Evolutionary conservation across 2,329 filamentous ascomycete species (phyloP).

Genomic region (Cercospora sojina): DNA sequence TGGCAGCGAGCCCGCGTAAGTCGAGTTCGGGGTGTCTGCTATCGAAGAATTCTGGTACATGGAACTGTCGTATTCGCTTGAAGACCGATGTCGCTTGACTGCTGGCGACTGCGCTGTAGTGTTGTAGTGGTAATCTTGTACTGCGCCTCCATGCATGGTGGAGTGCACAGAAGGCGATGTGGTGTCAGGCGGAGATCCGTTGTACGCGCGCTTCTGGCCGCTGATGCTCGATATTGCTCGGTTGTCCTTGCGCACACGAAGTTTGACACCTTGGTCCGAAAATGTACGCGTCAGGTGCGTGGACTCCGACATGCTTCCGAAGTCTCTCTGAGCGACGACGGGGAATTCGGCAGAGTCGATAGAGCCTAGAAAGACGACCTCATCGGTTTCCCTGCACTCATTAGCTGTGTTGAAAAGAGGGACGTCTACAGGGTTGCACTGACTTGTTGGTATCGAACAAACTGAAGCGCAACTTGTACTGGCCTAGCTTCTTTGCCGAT

Average conservation of each 20-base stretch:
- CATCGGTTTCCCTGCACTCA: slow-evolving; percentile 33
- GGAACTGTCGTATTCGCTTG: slow-evolving; percentile 30
- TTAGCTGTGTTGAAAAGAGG: not conserved
- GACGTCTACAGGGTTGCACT: slow-evolving; percentile 28
- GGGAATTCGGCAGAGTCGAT: slow-evolving; percentile 67
- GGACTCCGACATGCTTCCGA: slow-evolving; percentile 77
- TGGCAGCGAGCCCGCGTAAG: slow-evolving; percentile 20
- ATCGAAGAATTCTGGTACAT: slow-evolving; percentile 21
- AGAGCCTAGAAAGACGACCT: slow-evolving; percentile 54
- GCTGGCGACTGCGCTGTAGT: slow-evolving; percentile 21
- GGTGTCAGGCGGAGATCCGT: slow-evolving; percentile 24
- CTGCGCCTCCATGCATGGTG: slow-evolving; percentile 22
- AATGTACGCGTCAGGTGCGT: slow-evolving; percentile 79
- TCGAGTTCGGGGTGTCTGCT: slow-evolving; percentile 18
- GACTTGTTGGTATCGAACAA: slow-evolving; percentile 70
- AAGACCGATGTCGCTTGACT: slow-evolving; percentile 31
- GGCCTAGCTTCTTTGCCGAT: slow-evolving; percentile 72
- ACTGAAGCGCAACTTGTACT: slow-evolving; percentile 71
- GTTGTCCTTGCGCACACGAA: slow-evolving; percentile 80
- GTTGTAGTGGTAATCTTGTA: slow-evolving; percentile 26
- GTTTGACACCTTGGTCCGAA: slow-evolving; percentile 80
- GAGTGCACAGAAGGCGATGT: slow-evolving; percentile 22
- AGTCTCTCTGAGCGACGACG: slow-evolving; percentile 57
- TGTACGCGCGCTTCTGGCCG: slow-evolving; percentile 24
- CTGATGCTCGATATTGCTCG: slow-evolving; percentile 42